A percentile compares a stretch with the other conserved stretches of the same genome.
These are phyloP conservation scores for Pichia eremophila DNA, from an alignment of 805 yeast genomes.

Conservation along the genomic window DNA sequence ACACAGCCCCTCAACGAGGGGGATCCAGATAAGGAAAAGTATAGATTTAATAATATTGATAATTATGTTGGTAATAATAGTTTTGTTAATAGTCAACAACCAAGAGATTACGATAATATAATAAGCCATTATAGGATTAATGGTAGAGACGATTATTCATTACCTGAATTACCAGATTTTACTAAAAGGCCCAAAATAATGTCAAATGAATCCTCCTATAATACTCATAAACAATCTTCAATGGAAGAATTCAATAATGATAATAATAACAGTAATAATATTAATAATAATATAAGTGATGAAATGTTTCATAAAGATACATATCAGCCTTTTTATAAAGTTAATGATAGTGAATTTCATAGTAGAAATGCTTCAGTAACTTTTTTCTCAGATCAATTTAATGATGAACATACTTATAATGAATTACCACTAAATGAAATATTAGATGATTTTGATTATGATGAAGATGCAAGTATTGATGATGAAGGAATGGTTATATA, in stretches of 20 bases:
- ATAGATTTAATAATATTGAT: not conserved
- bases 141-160: not conserved
- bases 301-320: not conserved
- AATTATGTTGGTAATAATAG: not conserved
- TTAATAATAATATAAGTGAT: no score
- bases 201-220: not conserved
- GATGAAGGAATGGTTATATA: conserved; percentile 1
- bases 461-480: conserved; percentile 2
- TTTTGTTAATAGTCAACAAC: no score
- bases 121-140: not conserved
- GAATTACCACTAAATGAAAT: conserved; percentile 12
- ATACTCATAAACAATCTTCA: not conserved
- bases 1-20: not conserved
- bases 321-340: not conserved
- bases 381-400: conserved; percentile 21
- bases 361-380: conserved; percentile 17
- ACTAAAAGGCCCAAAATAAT: conserved; percentile 4
- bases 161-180: conserved; percentile 7
- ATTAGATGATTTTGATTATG: conserved; percentile 7
- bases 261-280: no score
- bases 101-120: not conserved
- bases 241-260: not conserved
- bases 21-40: not conserved
- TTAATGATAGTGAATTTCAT: not conserved
- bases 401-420: conserved; percentile 16